A percentile compares a stretch with the other conserved stretches of the same genome.
These are phyloP conservation scores for Trichoderma sp. DNA, from an alignment of 2,329 filamentous ascomycete species.

Conservation along the genomic window DNA sequence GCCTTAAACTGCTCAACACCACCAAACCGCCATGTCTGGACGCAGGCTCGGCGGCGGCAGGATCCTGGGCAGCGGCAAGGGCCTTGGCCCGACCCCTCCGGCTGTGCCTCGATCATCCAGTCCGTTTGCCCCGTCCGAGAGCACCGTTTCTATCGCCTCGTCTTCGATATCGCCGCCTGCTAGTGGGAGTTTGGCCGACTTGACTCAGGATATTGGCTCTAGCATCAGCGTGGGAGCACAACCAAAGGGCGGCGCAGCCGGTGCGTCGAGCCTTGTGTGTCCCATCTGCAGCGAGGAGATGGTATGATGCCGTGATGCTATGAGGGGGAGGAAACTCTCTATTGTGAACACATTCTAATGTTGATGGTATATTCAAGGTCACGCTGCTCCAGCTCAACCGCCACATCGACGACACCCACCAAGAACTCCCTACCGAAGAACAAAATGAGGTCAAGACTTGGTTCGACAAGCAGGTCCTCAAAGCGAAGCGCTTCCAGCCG, in stretches of 20 bases:
- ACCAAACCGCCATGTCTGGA: conserved; percentile 61
- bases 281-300: conserved; percentile 99
- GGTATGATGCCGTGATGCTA: conserved; percentile 51
- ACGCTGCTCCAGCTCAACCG: conserved; percentile 89
- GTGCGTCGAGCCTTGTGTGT: conserved; percentile 70
- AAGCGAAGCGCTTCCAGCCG: conserved; percentile 90
- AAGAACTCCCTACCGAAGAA: conserved; percentile 81
- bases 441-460: conserved; percentile 96
- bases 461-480: conserved; percentile 93
- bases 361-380: conserved; percentile 51
- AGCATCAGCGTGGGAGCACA: conserved; percentile 67
- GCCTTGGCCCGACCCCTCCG: conserved; percentile 64
- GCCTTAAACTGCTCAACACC: neutral
- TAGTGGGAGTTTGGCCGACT: conserved; percentile 63
- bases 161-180: conserved; percentile 61
- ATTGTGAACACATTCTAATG: neutral
- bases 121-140: conserved; percentile 58
- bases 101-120: conserved; percentile 46
- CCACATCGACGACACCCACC: conserved; percentile 81
- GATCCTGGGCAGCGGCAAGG: conserved; percentile 82
- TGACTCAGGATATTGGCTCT: conserved; percentile 74
- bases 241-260: conserved; percentile 48
- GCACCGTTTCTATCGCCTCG: conserved; percentile 75
- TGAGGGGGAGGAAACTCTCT: neutral
- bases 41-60: conserved; percentile 89